Percentiles rank a stretch among this genome's conserved stretches.
phyloP scores from a whole-genome alignment of 768 basidiomycete species.

The Termitomyces sp. region DNA sequence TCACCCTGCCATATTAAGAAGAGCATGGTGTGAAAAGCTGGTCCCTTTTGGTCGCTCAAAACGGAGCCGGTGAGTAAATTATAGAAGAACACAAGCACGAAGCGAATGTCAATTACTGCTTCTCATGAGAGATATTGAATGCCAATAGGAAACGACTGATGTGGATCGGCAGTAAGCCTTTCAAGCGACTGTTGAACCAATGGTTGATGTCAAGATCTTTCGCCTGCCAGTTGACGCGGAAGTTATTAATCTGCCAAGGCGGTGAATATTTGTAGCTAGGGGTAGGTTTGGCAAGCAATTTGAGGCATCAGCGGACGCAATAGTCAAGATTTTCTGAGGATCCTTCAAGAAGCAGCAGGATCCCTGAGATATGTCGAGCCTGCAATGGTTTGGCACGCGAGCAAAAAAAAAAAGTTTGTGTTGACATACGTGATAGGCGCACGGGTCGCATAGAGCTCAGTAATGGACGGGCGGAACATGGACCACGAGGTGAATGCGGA shows the following conservation, averaged over 20 bases:
- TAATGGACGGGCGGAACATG: background rate
- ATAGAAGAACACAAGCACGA: background rate
- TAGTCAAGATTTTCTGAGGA: background rate
- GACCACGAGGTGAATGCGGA: background rate
- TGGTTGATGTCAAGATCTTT: background rate
- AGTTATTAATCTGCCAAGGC: background rate
- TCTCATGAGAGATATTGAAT: background rate
- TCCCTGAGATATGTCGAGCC: background rate
- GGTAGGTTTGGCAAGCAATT: background rate
- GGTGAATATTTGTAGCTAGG: background rate
- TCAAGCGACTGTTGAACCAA: background rate
- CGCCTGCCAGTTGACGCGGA: background rate
- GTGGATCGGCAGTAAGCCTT: background rate
- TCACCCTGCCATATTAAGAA: background rate
- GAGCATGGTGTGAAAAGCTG: background rate
- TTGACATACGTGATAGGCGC: background rate
- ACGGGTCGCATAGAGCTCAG: background rate
- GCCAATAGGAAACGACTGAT: background rate
- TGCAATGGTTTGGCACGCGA: slow-evolving; percentile 11
- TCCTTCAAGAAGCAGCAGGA: background rate
- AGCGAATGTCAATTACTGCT: background rate
- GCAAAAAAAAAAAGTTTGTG: background rate
- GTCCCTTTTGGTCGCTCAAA: background rate
- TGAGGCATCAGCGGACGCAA: background rate
- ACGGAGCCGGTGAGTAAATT: background rate